These are phyloP conservation scores for Paracoccidioides lutzii DNA, from an alignment of 2,329 filamentous ascomycete genomes.

Conservation along the genomic window DNA sequence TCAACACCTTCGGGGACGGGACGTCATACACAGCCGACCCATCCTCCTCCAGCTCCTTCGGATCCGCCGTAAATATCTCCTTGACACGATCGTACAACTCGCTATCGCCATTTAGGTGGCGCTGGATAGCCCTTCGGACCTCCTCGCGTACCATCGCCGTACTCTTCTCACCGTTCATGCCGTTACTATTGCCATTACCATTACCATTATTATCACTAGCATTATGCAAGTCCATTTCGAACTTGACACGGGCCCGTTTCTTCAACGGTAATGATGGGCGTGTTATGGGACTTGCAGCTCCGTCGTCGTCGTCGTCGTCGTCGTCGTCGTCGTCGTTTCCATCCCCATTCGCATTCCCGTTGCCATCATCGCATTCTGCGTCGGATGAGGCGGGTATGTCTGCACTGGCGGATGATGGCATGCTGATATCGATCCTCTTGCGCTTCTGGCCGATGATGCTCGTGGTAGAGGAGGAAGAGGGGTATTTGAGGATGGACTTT, in stretches of 20 bases:
- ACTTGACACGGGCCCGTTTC: conserved; percentile 33
- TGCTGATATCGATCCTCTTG: conserved; percentile 25
- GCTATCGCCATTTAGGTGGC: conserved; percentile 41
- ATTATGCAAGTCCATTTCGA: conserved; percentile 26
- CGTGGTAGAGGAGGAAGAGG: conserved; percentile 10
- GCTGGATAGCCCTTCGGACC: conserved; percentile 45
- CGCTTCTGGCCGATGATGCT: conserved; percentile 22
- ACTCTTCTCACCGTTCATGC: conserved; percentile 33
- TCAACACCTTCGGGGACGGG: conserved; percentile 40
- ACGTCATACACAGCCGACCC: conserved; percentile 28
- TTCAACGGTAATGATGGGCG: conserved; percentile 14
- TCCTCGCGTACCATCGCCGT: conserved; percentile 48
- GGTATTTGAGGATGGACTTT: conserved; percentile 16
- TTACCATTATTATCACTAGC: neutral
- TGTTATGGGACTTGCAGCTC: conserved; percentile 2
- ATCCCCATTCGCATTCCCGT: no score
- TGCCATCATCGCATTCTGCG: neutral
- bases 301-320: neutral
- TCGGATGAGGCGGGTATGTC: conserved; percentile 7
- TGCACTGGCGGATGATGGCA: conserved; percentile 19
- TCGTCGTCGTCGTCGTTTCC: neutral
- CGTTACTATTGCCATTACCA: neutral
- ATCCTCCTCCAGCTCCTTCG: conserved; percentile 28
- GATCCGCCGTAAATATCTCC: conserved; percentile 38
- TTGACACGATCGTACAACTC: conserved; percentile 45